A percentile compares a stretch with the other conserved stretches of the same genome.
phyloP scores from a whole-genome alignment of 2,329 filamentous ascomycete genomes.

The Alternaria ethzedia region DNA sequence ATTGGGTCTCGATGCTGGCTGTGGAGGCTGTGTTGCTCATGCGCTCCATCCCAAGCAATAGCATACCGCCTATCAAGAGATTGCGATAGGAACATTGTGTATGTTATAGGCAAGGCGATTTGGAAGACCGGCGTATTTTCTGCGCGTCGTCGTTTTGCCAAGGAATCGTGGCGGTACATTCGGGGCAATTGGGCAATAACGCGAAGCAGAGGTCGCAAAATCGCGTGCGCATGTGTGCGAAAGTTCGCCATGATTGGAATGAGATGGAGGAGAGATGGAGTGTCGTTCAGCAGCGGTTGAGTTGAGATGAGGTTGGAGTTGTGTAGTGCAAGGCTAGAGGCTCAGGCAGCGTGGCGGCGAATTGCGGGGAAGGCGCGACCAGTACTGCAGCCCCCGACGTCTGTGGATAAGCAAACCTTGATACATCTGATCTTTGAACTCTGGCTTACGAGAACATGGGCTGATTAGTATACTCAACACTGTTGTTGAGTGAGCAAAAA shows the following conservation, averaged over 20 bases:
- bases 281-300: background rate
- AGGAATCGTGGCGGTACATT: background rate
- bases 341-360: background rate
- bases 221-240: background rate
- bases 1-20: background rate
- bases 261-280: background rate
- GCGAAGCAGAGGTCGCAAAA: background rate
- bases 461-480: background rate
- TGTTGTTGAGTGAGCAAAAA: background rate
- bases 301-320: conserved; percentile 2
- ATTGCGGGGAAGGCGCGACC: conserved; percentile 6
- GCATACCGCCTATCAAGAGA: background rate
- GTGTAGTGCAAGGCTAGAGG: background rate
- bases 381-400: background rate
- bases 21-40: background rate
- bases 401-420: background rate
- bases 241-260: no score
- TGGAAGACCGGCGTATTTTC: background rate
- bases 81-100: background rate
- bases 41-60: background rate
- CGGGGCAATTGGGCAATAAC: background rate
- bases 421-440: background rate
- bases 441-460: background rate
- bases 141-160: background rate
- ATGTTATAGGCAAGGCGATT: background rate